Evolutionary conservation across 371 early-diverging fungal genomes (phyloP).

Genomic region (Mucor indicus): DNA sequence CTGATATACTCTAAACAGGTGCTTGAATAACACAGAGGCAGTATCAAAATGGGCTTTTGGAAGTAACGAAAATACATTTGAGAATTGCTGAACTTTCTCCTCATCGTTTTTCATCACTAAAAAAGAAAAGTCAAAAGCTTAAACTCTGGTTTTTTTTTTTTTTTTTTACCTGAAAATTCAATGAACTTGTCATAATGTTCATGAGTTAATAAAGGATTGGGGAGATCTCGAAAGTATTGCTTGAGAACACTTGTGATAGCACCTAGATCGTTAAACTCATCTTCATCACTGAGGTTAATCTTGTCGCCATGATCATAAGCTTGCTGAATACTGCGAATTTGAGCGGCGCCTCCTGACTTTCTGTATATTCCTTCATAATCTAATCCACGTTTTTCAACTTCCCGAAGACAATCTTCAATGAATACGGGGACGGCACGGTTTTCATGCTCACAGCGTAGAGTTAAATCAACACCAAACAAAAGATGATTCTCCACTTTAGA

Average conservation of each 20-base stretch:
- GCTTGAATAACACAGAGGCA: conserved; percentile 24
- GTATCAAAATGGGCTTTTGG: conserved; percentile 43
- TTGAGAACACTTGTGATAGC: conserved; percentile 91
- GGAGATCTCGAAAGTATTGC: conserved; percentile 91
- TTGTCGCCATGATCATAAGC: conserved; percentile 51
- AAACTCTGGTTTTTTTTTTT: not conserved
- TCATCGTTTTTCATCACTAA: conserved; percentile 15
- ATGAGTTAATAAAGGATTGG: conserved; percentile 87
- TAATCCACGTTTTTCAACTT: conserved; percentile 77
- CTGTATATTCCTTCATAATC: conserved; percentile 91
- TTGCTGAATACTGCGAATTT: conserved; percentile 68
- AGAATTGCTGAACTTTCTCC: conserved; percentile 16
- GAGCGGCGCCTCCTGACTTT: conserved; percentile 87
- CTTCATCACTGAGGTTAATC: conserved; percentile 50
- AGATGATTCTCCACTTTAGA: no score
- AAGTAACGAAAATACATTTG: conserved; percentile 16
- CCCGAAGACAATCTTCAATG: conserved; percentile 73
- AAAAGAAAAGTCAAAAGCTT: not conserved
- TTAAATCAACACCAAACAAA: conserved; percentile 35
- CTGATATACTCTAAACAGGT: conserved; percentile 49
- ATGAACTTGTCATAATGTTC: conserved; percentile 77
- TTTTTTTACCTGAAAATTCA: conserved; percentile 14
- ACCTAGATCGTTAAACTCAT: conserved; percentile 60
- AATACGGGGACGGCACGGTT: conserved; percentile 62
- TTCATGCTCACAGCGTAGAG: conserved; percentile 25